These are phyloP conservation scores for Verticillium albo-atrum DNA, from an alignment of 2,329 filamentous ascomycete genomes.

Conservation along the genomic window DNA sequence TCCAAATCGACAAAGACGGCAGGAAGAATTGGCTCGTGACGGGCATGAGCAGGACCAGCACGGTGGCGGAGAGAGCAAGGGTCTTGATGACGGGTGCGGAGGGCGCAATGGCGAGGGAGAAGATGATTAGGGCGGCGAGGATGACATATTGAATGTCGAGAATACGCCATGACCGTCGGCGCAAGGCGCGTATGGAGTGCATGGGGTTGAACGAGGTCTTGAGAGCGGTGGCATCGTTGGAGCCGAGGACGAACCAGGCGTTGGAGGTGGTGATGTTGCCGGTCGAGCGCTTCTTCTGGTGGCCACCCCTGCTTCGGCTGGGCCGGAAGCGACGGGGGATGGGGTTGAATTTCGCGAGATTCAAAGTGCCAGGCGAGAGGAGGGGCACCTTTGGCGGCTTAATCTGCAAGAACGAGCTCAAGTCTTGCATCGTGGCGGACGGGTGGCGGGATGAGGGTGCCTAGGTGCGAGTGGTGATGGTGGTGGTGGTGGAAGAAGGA, in stretches of 20 bases:
- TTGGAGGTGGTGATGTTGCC: constrained; percentile 10
- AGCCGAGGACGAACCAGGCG: constrained; percentile 12
- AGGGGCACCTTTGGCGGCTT: constrained; percentile 35
- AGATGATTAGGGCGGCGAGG: constrained; percentile 69
- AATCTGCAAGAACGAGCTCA: constrained; percentile 28
- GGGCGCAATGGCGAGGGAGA: constrained; percentile 79
- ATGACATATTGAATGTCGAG: constrained; percentile 84
- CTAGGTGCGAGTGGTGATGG: neutral
- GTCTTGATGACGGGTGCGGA: constrained; percentile 77
- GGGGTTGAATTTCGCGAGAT: constrained; percentile 37
- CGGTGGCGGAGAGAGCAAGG: constrained; percentile 60
- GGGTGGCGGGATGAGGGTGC: neutral
- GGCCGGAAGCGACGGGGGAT: constrained; percentile 34
- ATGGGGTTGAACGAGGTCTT: constrained; percentile 78
- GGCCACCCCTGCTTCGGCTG: constrained; percentile 28
- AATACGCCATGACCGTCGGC: constrained; percentile 72
- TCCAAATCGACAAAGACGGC: constrained; percentile 78
- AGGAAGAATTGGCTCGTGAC: constrained; percentile 88
- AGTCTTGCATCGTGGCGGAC: constrained; percentile 29
- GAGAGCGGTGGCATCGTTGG: constrained; percentile 65
- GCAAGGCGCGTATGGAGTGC: constrained; percentile 72
- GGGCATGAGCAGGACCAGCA: constrained; percentile 71
- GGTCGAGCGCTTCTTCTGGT: constrained; percentile 31
- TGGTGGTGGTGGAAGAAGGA: neutral
- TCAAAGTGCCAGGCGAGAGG: constrained; percentile 34